These are phyloP conservation scores for Pichia sp. DNA, from an alignment of 1,139 yeast species.

Conservation along the genomic window DNA sequence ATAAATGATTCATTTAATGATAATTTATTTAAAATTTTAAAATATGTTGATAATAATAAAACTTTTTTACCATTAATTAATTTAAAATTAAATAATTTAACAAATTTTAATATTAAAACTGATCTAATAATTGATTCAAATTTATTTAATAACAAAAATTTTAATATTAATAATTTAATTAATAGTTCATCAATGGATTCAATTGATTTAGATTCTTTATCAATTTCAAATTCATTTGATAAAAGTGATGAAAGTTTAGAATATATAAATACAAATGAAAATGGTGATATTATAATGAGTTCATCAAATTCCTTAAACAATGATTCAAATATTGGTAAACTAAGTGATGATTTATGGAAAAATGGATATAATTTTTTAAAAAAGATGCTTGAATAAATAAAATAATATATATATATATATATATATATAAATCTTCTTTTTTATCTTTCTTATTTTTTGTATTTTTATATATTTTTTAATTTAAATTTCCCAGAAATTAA, in stretches of 20 bases:
- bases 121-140: neutral
- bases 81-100: neutral
- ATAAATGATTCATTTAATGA: constrained; percentile 29
- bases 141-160: no score
- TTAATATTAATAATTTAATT: no score
- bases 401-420: no score
- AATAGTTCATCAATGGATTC: neutral
- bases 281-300: constrained; percentile 22
- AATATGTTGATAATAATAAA: constrained; percentile 47
- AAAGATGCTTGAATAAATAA: constrained; percentile 9
- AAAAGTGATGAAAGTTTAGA: constrained; percentile 22
- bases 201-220: no score
- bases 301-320: neutral
- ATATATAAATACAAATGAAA: constrained; percentile 23
- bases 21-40: constrained; percentile 36
- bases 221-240: neutral
- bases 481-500: constrained; percentile 62
- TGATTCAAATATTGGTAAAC: neutral
- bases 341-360: constrained; percentile 3
- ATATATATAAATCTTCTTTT: no score
- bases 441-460: neutral
- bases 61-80: constrained; percentile 1
- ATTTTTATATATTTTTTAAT: constrained; percentile 30
- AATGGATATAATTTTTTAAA: constrained; percentile 33
- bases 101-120: neutral